These are phyloP conservation scores for Cladophialophora yegresii DNA, from an alignment of 2,329 filamentous ascomycete genomes.

Conservation along the genomic window DNA sequence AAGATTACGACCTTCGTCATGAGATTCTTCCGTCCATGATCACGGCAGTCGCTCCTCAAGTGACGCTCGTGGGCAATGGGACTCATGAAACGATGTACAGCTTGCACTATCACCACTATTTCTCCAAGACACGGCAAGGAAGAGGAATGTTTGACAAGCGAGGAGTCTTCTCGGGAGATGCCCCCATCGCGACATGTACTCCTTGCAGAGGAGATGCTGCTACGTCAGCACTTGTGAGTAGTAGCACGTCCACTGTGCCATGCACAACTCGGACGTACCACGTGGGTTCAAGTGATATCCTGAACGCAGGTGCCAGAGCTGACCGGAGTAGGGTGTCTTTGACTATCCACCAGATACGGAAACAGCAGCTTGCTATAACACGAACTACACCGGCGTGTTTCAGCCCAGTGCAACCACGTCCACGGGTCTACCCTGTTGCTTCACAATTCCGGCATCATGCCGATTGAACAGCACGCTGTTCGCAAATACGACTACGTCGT, in stretches of 20 bases:
- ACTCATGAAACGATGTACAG: conserved; percentile 31
- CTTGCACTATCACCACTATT: conserved; percentile 32
- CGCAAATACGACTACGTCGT: conserved; percentile 21
- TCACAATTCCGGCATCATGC: conserved; percentile 30
- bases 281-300: conserved; percentile 12
- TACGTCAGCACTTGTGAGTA: neutral
- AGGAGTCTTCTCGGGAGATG: conserved; percentile 32
- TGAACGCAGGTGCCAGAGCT: neutral
- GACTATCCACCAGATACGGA: conserved; percentile 17
- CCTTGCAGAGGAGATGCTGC: conserved; percentile 25
- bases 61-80: conserved; percentile 28
- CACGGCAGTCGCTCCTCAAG: conserved; percentile 31
- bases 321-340: conserved; percentile 29
- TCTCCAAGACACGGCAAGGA: conserved; percentile 26
- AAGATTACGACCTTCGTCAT: conserved; percentile 27
- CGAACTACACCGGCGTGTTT: conserved; percentile 30
- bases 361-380: conserved; percentile 27
- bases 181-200: conserved; percentile 32
- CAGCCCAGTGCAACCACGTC: conserved; percentile 18
- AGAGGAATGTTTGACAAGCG: conserved; percentile 28
- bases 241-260: conserved; percentile 14
- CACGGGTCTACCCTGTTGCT: conserved; percentile 31
- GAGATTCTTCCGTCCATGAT: conserved; percentile 31
- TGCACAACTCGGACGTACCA: conserved; percentile 25
- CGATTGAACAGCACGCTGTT: conserved; percentile 16